Conservation (phyloP, 176 grass and related monocot genomes). For the Raddia guianensis region DNA sequence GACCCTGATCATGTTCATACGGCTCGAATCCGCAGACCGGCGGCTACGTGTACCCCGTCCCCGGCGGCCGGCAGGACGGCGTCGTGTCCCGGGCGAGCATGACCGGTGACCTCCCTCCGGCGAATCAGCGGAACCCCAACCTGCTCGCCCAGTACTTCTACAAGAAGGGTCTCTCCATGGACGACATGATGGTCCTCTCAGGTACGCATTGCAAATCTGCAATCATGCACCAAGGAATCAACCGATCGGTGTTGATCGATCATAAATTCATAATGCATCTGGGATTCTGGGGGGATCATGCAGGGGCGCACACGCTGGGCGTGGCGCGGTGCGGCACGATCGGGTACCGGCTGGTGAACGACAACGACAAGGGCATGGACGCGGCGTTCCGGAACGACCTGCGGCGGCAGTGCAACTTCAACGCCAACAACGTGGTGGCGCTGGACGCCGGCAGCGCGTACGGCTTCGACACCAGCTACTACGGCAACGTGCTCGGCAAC, state of each 20-base stretch:
- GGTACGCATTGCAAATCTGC: slow-evolving; percentile 37
- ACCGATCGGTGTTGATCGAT: background rate
- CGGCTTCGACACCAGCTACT: slow-evolving; percentile 58
- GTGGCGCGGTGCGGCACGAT: slow-evolving; percentile 32
- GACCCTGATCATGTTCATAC: background rate
- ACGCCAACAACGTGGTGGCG: slow-evolving; percentile 25
- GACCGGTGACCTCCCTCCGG: slow-evolving; percentile 30
- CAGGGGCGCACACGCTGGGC: slow-evolving; percentile 50
- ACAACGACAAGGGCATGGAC: slow-evolving; percentile 42
- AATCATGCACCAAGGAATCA: background rate
- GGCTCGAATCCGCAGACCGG: slow-evolving; percentile 47
- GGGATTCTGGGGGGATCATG: background rate
- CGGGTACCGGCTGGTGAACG: slow-evolving; percentile 37
- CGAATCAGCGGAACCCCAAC: slow-evolving; percentile 36
- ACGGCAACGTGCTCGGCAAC: slow-evolving; percentile 47
- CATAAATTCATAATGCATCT: background rate
- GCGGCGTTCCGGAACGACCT: slow-evolving; percentile 33
- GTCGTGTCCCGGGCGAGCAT: slow-evolving; percentile 47
- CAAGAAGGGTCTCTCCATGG: slow-evolving; percentile 44
- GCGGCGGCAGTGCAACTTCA: slow-evolving; percentile 38
- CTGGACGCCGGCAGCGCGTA: slow-evolving; percentile 47
- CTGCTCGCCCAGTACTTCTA: slow-evolving; percentile 47
- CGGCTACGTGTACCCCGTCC: slow-evolving; percentile 44
- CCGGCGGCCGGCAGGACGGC: slow-evolving; percentile 60
- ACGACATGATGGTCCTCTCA: slow-evolving; percentile 72